These are phyloP conservation scores for Clarireedia hainanense DNA, from an alignment of 2,329 filamentous ascomycete genomes.

Conservation along the genomic window DNA sequence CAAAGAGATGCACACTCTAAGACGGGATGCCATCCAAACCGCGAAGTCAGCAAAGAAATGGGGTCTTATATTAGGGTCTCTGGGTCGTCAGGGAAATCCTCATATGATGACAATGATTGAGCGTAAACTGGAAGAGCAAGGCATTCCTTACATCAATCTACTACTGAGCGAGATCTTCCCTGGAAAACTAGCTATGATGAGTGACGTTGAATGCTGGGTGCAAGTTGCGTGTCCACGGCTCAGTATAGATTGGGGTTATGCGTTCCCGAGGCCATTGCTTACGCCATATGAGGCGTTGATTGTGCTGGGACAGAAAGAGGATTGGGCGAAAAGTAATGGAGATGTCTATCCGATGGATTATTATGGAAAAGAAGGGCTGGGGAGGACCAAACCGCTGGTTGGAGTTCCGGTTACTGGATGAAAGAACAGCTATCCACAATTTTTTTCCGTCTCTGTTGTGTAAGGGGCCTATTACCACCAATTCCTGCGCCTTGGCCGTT, in stretches of 20 bases:
- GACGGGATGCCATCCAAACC: conserved; percentile 65
- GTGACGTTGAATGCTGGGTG: conserved; percentile 94
- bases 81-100: conserved; percentile 92
- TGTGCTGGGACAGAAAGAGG: conserved; percentile 70
- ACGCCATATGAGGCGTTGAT: conserved; percentile 95
- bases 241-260: conserved; percentile 99
- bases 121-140: conserved; percentile 58
- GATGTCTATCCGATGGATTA: conserved; percentile 96
- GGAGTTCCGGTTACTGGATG: conserved; percentile 14
- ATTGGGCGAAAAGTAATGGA: conserved; percentile 54
- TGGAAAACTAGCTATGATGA: conserved; percentile 87
- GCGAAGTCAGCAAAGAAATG: conserved; percentile 78
- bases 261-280: conserved; percentile 78
- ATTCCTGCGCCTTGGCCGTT: too few relatives aligned
- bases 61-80: conserved; percentile 87
- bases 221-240: conserved; percentile 94
- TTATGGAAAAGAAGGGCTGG: conserved; percentile 85
- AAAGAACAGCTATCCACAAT: neutral
- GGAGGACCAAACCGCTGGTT: conserved; percentile 53
- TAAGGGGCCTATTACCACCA: too few relatives aligned
- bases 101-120: conserved; percentile 87
- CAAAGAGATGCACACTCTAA: conserved; percentile 77
- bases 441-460: too few relatives aligned
- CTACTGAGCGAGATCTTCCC: conserved; percentile 94
- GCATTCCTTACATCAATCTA: conserved; percentile 76